phyloP scores from a whole-genome alignment of 2,329 filamentous ascomycete genomes.

The Phaeosphaeria sp. region DNA sequence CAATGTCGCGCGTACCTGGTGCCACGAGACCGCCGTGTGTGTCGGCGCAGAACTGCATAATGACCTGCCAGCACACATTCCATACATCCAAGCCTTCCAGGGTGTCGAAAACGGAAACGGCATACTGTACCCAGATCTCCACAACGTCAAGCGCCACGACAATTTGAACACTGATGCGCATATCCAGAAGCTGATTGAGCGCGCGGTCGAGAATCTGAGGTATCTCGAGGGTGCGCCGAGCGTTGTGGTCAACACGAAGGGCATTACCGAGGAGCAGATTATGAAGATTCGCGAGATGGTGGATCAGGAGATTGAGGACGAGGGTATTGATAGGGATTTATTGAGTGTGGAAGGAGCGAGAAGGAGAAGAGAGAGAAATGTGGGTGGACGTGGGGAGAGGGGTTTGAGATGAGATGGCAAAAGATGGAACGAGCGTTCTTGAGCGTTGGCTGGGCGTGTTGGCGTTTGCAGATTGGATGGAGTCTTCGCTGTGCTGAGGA shows the following conservation, averaged over 20 bases:
- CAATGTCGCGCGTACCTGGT: constrained; percentile 96
- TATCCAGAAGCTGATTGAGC: constrained; percentile 75
- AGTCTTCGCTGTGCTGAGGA: too few relatives aligned
- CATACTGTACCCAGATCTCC: constrained; percentile 85
- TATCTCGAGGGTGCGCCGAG: constrained; percentile 87
- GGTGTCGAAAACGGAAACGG: constrained; percentile 73
- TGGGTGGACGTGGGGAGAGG: constrained; percentile 53
- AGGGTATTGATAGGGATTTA: constrained; percentile 65
- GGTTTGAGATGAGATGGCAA: constrained; percentile 28
- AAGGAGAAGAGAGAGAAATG: constrained; percentile 53
- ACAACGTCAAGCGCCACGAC: constrained; percentile 73
- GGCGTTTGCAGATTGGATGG: too few relatives aligned
- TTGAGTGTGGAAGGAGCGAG: constrained; percentile 61
- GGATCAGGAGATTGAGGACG: constrained; percentile 71
- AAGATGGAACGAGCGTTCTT: too few relatives aligned
- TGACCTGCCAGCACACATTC: constrained; percentile 78
- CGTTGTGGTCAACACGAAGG: constrained; percentile 73
- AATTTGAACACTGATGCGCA: constrained; percentile 84
- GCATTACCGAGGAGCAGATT: constrained; percentile 73
- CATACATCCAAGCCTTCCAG: constrained; percentile 84
- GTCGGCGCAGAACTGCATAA: constrained; percentile 76
- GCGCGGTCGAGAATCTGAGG: constrained; percentile 82
- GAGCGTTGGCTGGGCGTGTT: too few relatives aligned
- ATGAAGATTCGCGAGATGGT: constrained; percentile 69
- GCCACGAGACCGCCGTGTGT: constrained; percentile 92